Conservation (phyloP, 2,329 filamentous ascomycete species). For the Tothia fuscella region DNA sequence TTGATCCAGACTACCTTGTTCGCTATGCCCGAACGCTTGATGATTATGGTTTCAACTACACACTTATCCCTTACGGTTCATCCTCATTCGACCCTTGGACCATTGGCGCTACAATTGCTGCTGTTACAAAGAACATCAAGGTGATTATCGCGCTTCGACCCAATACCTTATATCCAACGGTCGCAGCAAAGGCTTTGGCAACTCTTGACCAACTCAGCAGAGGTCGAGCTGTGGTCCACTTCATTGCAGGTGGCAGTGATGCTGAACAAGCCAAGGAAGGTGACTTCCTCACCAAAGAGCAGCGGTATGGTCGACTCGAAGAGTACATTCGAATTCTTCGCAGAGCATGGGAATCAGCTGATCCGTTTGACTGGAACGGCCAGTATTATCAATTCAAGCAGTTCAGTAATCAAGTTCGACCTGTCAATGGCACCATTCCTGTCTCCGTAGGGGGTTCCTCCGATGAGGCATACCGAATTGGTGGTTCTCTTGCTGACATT, state of each 20-base stretch:
- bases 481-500: conserved; percentile 47
- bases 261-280: conserved; percentile 48
- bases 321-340: conserved; percentile 51
- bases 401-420: conserved; percentile 43
- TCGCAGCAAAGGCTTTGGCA: conserved; percentile 49
- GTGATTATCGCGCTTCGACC: conserved; percentile 50
- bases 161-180: conserved; percentile 50
- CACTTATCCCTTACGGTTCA: conserved; percentile 47
- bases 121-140: conserved; percentile 46
- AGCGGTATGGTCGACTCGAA: conserved; percentile 46
- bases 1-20: conserved; percentile 44
- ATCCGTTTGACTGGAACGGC: conserved; percentile 50
- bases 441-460: conserved; percentile 50
- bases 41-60: conserved; percentile 51
- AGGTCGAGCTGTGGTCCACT: conserved; percentile 49
- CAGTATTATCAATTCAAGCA: conserved; percentile 49
- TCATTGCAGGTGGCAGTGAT: conserved; percentile 51
- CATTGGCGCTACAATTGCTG: conserved; percentile 44
- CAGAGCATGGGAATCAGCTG: conserved; percentile 44
- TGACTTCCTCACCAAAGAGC: conserved; percentile 45
- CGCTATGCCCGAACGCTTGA: conserved; percentile 47
- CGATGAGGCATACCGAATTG: conserved; percentile 46
- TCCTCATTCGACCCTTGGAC: conserved; percentile 46
- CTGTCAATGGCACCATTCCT: conserved; percentile 41
- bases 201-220: conserved; percentile 48